A percentile compares a stretch with the other conserved stretches of the same genome.
Evolutionary conservation across 2,329 filamentous ascomycete genomes (phyloP).

Genomic region (Curvularia verruculosa): DNA sequence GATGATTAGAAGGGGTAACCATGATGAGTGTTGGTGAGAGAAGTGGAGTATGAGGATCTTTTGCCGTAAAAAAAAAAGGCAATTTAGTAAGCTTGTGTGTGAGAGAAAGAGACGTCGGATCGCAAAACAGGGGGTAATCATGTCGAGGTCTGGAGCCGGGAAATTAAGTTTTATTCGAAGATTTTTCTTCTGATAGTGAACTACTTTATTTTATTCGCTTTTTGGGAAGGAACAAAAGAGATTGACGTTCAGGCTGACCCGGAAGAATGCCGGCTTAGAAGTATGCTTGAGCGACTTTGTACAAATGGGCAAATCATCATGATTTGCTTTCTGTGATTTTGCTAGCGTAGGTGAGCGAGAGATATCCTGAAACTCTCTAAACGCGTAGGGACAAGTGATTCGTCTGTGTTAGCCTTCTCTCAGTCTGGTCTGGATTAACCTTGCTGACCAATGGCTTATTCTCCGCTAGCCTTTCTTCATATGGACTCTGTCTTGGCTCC

Average conservation of each 20-base stretch:
- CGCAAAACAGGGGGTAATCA: not conserved
- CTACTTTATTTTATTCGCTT: no score
- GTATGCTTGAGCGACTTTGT: not conserved
- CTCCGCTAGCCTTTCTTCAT: not conserved
- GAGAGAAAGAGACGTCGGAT: not conserved
- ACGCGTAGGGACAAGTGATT: not conserved
- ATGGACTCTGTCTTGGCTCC: not conserved
- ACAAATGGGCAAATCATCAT: not conserved
- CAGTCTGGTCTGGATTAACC: not conserved
- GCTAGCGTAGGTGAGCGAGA: not conserved
- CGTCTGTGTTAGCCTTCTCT: not conserved
- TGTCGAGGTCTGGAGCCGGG: not conserved
- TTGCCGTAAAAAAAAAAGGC: not conserved
- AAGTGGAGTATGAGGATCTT: not conserved
- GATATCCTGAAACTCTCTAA: not conserved
- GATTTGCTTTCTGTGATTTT: not conserved
- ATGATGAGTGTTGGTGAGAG: not conserved
- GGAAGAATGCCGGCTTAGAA: not conserved
- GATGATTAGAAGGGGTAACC: not conserved
- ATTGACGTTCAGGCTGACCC: not conserved
- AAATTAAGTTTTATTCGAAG: not conserved
- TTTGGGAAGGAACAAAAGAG: not conserved
- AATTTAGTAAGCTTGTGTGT: not conserved
- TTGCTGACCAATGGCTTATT: not conserved
- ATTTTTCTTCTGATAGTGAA: not conserved